These are phyloP conservation scores for Danielia reshetovae DNA, from an alignment of 805 yeast species.

Conservation along the genomic window DNA sequence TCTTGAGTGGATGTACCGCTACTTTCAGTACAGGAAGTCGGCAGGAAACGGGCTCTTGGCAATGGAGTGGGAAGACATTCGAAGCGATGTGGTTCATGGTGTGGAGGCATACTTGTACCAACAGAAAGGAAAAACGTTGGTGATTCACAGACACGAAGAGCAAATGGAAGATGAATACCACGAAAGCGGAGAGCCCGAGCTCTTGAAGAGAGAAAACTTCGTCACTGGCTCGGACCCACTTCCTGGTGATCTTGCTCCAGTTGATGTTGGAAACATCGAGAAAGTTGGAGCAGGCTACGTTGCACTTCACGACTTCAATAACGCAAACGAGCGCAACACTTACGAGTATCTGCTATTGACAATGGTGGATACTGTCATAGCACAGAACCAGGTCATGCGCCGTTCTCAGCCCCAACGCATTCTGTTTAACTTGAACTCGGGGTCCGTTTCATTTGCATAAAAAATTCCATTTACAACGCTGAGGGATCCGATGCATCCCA, in stretches of 20 bases:
- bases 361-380: conserved; percentile 20
- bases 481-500: too few species aligned
- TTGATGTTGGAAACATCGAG: conserved; percentile 12
- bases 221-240: conserved; percentile 7
- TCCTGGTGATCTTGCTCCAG: conserved; percentile 15
- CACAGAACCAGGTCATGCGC: conserved; percentile 2
- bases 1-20: conserved; percentile 29
- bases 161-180: conserved; percentile 11
- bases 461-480: too few species aligned
- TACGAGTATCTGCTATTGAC: conserved; percentile 25
- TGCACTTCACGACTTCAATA: conserved; percentile 33
- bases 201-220: conserved; percentile 6
- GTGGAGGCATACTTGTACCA: conserved; percentile 34
- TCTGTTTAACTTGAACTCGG: neutral
- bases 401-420: conserved; percentile 4
- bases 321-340: conserved; percentile 26
- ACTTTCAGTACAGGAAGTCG: conserved; percentile 35
- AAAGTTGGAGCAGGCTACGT: conserved; percentile 22
- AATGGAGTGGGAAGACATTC: conserved; percentile 42
- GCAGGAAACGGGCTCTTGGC: conserved; percentile 33
- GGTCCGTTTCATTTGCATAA: too few species aligned
- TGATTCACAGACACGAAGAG: conserved; percentile 7
- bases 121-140: conserved; percentile 26
- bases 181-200: conserved; percentile 11
- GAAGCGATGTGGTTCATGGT: conserved; percentile 34